Percentiles rank a stretch among this genome's conserved stretches.
Evolutionary conservation across 1,284 basidiomycete genomes (phyloP).

Genomic region (Cryptococcus sp.): DNA sequence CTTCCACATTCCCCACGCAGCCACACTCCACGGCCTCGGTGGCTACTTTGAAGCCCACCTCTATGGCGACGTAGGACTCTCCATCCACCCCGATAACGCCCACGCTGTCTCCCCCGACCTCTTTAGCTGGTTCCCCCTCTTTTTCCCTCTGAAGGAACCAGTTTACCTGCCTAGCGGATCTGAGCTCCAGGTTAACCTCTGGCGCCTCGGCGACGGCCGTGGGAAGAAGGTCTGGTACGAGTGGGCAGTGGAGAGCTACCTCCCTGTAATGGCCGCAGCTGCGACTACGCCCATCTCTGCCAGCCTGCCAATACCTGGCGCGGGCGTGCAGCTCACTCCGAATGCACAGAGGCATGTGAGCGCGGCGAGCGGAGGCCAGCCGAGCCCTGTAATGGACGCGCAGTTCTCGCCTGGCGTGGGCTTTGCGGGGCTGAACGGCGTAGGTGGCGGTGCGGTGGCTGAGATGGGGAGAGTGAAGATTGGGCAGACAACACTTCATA

Average conservation of each 20-base stretch:
- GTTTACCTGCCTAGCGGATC: conserved; percentile 88
- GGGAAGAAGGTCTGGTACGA: conserved; percentile 86
- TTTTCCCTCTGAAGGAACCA: conserved; percentile 92
- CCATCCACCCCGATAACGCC: conserved; percentile 88
- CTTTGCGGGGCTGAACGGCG: not conserved
- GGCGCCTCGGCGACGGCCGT: conserved; percentile 82
- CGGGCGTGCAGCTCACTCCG: conserved; percentile 20
- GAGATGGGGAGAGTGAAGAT: conserved; percentile 66
- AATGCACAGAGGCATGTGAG: conserved; percentile 10
- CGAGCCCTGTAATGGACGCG: conserved; percentile 54
- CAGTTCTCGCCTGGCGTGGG: conserved; percentile 32
- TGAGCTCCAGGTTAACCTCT: conserved; percentile 89
- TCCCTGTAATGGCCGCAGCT: conserved; percentile 53
- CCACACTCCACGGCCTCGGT: conserved; percentile 92
- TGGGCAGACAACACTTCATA: conserved; percentile 86
- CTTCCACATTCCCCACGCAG: conserved; percentile 92
- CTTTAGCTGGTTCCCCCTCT: conserved; percentile 98
- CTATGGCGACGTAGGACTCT: conserved; percentile 82
- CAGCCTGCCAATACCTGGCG: conserved; percentile 12
- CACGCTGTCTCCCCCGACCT: conserved; percentile 84
- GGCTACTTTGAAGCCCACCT: conserved; percentile 97
- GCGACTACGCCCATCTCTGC: conserved; percentile 3
- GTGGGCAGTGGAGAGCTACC: conserved; percentile 91
- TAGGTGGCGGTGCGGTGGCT: conserved; percentile 32
- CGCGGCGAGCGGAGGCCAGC: conserved; percentile 10